phyloP scores from a whole-genome alignment of 805 yeast genomes.

The Isabelozyma heimii region DNA sequence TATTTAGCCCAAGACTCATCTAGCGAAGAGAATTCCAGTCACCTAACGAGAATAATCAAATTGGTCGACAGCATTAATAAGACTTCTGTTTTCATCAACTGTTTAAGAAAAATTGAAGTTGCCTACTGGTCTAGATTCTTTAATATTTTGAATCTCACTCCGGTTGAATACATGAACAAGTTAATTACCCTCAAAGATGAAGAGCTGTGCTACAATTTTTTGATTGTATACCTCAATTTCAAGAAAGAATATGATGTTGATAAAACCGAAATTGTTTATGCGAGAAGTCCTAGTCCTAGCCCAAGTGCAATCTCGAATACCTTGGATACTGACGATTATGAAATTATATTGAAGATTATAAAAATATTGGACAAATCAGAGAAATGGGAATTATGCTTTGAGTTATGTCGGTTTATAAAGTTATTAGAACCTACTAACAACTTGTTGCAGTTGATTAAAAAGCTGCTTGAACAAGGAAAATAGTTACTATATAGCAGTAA shows the following conservation, averaged over 20 bases:
- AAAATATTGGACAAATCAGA: constrained; percentile 38
- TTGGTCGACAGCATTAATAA: constrained; percentile 19
- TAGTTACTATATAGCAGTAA: not conserved
- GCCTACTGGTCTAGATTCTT: constrained; percentile 54
- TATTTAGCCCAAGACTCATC: constrained; percentile 25
- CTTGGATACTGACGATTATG: constrained; percentile 32
- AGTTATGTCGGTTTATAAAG: constrained; percentile 52
- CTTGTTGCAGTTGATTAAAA: constrained; percentile 15
- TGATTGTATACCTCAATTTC: constrained; percentile 51
- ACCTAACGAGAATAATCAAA: constrained; percentile 5
- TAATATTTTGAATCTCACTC: constrained; percentile 36
- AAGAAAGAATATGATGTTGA: constrained; percentile 37
- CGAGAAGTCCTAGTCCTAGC: constrained; percentile 1
- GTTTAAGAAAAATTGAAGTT: constrained; percentile 59
- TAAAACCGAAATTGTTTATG: constrained; percentile 14
- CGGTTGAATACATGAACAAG: constrained; percentile 43
- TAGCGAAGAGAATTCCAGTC: constrained; percentile 14
- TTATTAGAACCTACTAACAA: constrained; percentile 44
- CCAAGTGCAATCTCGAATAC: constrained; percentile 4
- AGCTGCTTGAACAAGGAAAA: not conserved
- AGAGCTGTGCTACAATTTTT: constrained; percentile 48
- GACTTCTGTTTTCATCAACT: constrained; percentile 43
- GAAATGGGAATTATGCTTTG: constrained; percentile 53
- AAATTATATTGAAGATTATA: constrained; percentile 42
- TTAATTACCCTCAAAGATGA: constrained; percentile 40